Conservation (phyloP, 495 filamentous ascomycete species). For the Penicillium daleae region DNA sequence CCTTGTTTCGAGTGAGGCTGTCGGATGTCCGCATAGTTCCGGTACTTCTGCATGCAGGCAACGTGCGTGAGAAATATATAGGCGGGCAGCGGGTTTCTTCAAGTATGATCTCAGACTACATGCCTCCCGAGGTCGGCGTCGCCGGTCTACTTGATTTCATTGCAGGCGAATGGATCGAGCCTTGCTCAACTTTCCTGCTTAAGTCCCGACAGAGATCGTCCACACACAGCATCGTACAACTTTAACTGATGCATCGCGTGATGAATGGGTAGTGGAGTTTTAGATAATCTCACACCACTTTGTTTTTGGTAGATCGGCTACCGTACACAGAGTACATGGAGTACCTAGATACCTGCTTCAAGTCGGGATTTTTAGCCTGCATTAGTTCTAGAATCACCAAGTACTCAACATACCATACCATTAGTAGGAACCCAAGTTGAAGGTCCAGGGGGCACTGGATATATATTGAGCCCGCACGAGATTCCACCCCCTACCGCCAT, state of each 20-base stretch:
- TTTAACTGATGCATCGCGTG: neutral
- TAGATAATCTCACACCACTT: neutral
- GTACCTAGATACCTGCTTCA: too few species aligned
- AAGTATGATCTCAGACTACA: neutral
- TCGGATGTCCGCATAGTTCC: neutral
- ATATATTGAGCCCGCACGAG: neutral
- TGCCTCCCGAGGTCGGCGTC: neutral
- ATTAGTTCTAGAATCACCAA: too few species aligned
- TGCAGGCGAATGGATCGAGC: neutral
- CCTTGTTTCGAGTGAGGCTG: slow-evolving; percentile 1
- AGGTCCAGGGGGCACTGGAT: too few species aligned
- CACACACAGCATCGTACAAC: neutral
- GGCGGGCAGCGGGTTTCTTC: neutral
- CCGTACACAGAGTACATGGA: too few species aligned
- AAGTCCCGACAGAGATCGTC: neutral
- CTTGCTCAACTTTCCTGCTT: neutral
- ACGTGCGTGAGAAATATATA: slow-evolving; percentile 10
- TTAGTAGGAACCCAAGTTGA: too few species aligned
- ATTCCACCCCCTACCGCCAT: slow-evolving; percentile 7
- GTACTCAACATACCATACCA: too few species aligned
- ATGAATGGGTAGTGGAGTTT: neutral
- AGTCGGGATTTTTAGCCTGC: too few species aligned
- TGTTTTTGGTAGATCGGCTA: neutral
- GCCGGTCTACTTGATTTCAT: neutral
- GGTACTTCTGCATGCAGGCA: slow-evolving; percentile 3